Percentiles rank a stretch among this genome's conserved stretches.
Conservation (phyloP, 2,329 filamentous ascomycete species). For the Phialophora chinensis region DNA sequence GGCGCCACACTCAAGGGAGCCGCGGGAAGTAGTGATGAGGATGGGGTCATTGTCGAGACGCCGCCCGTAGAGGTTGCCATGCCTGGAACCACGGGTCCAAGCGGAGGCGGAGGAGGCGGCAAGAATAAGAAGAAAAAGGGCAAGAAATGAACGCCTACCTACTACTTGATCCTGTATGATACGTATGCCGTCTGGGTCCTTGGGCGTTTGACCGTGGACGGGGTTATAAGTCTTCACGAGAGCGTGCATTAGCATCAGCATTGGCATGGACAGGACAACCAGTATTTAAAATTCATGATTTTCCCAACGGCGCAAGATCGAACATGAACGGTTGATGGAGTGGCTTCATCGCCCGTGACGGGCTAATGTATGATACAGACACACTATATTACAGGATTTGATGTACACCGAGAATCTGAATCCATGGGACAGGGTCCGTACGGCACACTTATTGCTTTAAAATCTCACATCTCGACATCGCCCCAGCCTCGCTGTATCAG, state of each 20-base stretch:
- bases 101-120: slow-evolving; percentile 40
- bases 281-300: not conserved
- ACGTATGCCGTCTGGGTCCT: not conserved
- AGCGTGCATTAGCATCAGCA: not conserved
- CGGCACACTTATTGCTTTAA: not conserved
- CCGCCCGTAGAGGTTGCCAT: slow-evolving; percentile 44
- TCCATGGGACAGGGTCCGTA: too few species aligned
- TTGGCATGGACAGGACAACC: not conserved
- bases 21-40: slow-evolving; percentile 65
- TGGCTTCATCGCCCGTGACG: not conserved
- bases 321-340: not conserved
- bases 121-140: slow-evolving; percentile 56
- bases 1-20: slow-evolving; percentile 46
- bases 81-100: slow-evolving; percentile 1
- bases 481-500: slow-evolving; percentile 28
- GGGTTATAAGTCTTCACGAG: not conserved
- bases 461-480: slow-evolving; percentile 19
- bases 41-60: slow-evolving; percentile 78
- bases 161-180: slow-evolving; percentile 2
- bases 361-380: not conserved
- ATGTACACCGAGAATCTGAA: not conserved
- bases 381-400: not conserved
- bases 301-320: not conserved
- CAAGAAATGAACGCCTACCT: slow-evolving; percentile 49
- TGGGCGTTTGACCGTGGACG: not conserved